Base-by-base conservation (phyloP, 164 flowering plant species). In the Buxus sempervirens region DNA sequence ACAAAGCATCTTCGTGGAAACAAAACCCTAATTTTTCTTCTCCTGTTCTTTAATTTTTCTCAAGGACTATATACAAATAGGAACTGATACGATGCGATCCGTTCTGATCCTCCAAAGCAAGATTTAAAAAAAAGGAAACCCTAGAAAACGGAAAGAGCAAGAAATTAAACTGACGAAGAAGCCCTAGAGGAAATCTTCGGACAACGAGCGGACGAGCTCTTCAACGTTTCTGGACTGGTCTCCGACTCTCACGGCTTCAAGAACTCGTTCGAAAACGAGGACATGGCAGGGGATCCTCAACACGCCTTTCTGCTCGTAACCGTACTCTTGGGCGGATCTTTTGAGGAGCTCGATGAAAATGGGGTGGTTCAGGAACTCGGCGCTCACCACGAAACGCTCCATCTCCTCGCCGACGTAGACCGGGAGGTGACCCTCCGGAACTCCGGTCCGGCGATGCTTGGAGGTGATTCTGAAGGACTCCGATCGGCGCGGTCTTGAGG, bases 371-470 rank as follows among this genome's bases (percentile, higher is more conserved):
- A 93, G 71, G 16, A 90, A 67, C 77, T 90, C 89, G 1, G 97
- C 97, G 68, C 83, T 83, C 32, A 93, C 97, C 14, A 88, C 79
- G 76, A 87, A 93, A 77, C 93, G 59, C 82, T 87, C 94, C 98
- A 84, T 88, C 84, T 89, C 97, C 27, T 93, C 97, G 0, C 98
- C 98, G 5, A 93, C 96, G 85, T 85, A 89, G 12, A 93, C 96
- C 41, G 98, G 98, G 0, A 93, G 70, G 74, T 90, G 90, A 0
- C 98, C 98, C 58, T 82, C 74, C 18, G 96, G 97, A 14, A 89
- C 98, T 25, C 65, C 69, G 32, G 67, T 9, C 60, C 65, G 70
- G 10, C 68, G 51, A 25, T 61, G 53, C 41, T 54, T 45, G 2
- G 38, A 7, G 38, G 58, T 53, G 25, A 23, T 61, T 2, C 75